Percentiles rank a stretch among this genome's conserved stretches.
phyloP scores from a whole-genome alignment of 2,329 filamentous ascomycete genomes.

The Pseudomassariella vexata region DNA sequence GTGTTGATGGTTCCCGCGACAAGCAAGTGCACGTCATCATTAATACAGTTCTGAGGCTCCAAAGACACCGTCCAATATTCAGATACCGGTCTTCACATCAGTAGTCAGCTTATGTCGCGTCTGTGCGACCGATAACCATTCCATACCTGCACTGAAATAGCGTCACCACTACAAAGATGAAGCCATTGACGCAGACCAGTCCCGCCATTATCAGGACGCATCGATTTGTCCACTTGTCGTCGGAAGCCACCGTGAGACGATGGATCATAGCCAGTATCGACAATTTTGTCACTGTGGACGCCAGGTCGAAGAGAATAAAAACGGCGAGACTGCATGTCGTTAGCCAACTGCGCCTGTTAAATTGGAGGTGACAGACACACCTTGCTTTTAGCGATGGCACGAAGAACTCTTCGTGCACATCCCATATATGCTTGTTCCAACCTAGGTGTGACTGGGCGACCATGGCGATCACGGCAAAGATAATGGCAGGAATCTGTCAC shows the following conservation, averaged over 20 bases:
- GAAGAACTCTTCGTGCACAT: constrained; percentile 17
- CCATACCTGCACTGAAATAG: constrained; percentile 33
- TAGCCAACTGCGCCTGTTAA: too few species aligned
- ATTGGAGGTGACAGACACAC: constrained; percentile 15
- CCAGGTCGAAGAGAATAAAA: constrained; percentile 29
- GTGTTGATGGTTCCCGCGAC: constrained; percentile 55
- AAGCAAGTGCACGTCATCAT: constrained; percentile 45
- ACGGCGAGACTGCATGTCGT: constrained; percentile 20
- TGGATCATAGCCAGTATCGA: constrained; percentile 34
- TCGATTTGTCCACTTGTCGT: constrained; percentile 21
- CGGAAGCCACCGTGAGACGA: constrained; percentile 26
- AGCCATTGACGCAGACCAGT: constrained; percentile 22
- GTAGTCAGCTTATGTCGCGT: constrained; percentile 32
- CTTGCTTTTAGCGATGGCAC: constrained; percentile 18
- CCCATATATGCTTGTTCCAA: constrained; percentile 29
- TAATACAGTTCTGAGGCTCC: constrained; percentile 33
- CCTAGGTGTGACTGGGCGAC: constrained; percentile 19
- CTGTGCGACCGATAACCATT: too few species aligned
- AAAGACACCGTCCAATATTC: constrained; percentile 30
- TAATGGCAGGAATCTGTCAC: constrained; percentile 21
- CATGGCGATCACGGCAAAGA: constrained; percentile 24
- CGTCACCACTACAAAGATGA: constrained; percentile 29
- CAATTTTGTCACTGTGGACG: constrained; percentile 32
- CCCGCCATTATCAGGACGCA: constrained; percentile 22
- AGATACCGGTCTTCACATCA: constrained; percentile 30